Conservation (phyloP, 2,329 filamentous ascomycete genomes). For the Rhinocladiella mackenziei region DNA sequence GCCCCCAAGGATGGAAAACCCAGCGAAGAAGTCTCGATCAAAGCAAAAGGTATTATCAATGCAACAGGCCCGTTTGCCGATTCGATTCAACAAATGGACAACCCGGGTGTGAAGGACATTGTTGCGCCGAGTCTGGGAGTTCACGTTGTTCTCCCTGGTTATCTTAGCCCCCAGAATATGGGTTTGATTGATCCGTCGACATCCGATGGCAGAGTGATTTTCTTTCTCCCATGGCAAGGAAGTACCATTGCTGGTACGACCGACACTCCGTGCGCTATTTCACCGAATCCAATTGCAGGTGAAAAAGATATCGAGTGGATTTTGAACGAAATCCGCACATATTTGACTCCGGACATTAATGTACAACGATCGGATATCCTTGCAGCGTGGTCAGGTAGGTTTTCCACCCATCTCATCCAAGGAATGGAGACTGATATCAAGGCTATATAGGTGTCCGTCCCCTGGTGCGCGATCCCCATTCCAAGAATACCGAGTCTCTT, state of each 20-base stretch:
- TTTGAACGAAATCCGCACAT: slow-evolving; percentile 73
- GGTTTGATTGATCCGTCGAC: slow-evolving; percentile 81
- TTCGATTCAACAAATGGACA: slow-evolving; percentile 79
- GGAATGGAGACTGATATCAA: background rate
- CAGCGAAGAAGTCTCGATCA: slow-evolving; percentile 60
- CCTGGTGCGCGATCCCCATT: slow-evolving; percentile 79
- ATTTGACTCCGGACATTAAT: slow-evolving; percentile 77
- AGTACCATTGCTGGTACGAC: slow-evolving; percentile 89
- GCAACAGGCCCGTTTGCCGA: slow-evolving; percentile 89
- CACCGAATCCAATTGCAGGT: slow-evolving; percentile 68
- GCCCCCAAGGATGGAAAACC: slow-evolving; percentile 58
- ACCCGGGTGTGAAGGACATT: slow-evolving; percentile 66
- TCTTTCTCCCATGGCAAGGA: slow-evolving; percentile 90
- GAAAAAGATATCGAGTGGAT: slow-evolving; percentile 89
- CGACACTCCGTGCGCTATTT: slow-evolving; percentile 70
- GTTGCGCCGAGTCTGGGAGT: slow-evolving; percentile 81
- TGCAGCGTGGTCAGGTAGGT: slow-evolving; percentile 69
- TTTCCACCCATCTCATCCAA: background rate
- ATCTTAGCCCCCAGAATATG: slow-evolving; percentile 75
- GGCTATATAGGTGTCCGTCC: slow-evolving; percentile 62
- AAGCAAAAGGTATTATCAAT: slow-evolving; percentile 79
- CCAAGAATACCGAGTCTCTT: slow-evolving; percentile 78
- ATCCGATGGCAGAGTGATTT: slow-evolving; percentile 84
- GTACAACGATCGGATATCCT: slow-evolving; percentile 79
- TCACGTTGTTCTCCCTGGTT: slow-evolving; percentile 80